A percentile compares a stretch with the other conserved stretches of the same genome.
Conservation (phyloP, 2,329 filamentous ascomycete genomes). For the Gliomastix tumulicola region DNA sequence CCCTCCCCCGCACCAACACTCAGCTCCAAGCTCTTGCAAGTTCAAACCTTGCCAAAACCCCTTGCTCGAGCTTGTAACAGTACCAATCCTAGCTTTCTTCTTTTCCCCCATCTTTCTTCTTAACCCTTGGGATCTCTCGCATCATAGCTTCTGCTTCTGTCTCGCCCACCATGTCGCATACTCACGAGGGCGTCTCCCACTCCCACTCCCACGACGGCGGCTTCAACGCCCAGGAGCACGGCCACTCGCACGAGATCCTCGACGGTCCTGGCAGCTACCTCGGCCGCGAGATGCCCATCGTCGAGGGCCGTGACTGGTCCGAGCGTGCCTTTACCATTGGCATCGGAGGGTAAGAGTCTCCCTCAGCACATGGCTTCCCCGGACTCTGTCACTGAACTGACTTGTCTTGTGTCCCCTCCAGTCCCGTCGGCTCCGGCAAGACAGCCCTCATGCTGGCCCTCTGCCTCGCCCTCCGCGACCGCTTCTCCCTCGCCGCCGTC, state of each 20-base stretch:
- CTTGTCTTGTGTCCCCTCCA: slow-evolving; percentile 23
- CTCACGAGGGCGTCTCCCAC: slow-evolving; percentile 42
- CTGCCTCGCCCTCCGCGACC: slow-evolving; percentile 72
- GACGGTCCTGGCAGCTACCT: slow-evolving; percentile 88
- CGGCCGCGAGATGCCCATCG: slow-evolving; percentile 86
- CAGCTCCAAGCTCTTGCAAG: too few species aligned
- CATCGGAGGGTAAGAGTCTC: slow-evolving; percentile 76
- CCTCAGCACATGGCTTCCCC: not conserved
- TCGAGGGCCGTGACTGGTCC: slow-evolving; percentile 79
- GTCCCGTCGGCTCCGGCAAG: slow-evolving; percentile 94
- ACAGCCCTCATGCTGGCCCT: slow-evolving; percentile 94
- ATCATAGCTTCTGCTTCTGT: too few species aligned
- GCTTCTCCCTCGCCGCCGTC: slow-evolving; percentile 85
- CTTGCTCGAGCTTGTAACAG: too few species aligned
- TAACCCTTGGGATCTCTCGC: too few species aligned
- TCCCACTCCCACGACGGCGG: slow-evolving; percentile 54
- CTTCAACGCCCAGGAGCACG: slow-evolving; percentile 63
- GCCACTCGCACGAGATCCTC: slow-evolving; percentile 93
- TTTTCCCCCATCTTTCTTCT: too few species aligned
- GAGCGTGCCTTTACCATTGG: slow-evolving; percentile 92
- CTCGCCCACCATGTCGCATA: too few species aligned
- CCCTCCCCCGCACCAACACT: too few species aligned
- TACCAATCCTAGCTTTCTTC: too few species aligned
- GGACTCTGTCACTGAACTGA: too few species aligned
- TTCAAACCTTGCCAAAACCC: too few species aligned